Conservation (phyloP, 352 stramenopile genomes). For the Phytophthora idaei region DNA sequence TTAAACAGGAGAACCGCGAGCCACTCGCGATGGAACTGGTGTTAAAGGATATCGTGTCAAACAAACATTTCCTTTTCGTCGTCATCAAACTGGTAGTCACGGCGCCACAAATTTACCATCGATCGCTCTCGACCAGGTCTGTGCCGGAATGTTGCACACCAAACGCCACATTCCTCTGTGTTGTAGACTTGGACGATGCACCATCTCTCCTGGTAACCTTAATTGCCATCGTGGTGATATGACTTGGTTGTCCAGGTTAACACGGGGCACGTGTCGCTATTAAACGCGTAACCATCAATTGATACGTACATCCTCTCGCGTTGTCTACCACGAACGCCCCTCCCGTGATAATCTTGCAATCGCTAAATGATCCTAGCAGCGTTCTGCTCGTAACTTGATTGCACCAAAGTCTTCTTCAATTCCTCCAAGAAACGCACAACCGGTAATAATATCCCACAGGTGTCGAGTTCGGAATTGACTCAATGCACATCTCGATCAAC, state of each 20-base stretch:
- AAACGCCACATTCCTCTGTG: not conserved
- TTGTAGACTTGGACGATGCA: not conserved
- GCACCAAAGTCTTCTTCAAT: not conserved
- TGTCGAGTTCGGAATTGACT: not conserved
- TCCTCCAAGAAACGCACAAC: not conserved
- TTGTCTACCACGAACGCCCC: not conserved
- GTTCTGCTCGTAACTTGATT: not conserved
- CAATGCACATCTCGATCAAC: not conserved
- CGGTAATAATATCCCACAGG: not conserved
- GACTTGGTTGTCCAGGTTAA: not conserved
- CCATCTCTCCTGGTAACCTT: not conserved
- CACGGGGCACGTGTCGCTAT: not conserved
- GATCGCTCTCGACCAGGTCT: not conserved
- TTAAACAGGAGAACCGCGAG: too few species aligned
- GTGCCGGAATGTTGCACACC: not conserved
- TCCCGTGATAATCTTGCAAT: not conserved
- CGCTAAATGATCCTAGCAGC: not conserved
- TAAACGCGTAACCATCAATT: not conserved
- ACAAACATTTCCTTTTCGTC: constrained; percentile 1
- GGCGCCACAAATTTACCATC: not conserved
- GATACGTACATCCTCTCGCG: not conserved
- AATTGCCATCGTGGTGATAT: not conserved
- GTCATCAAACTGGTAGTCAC: not conserved
- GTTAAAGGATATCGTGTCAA: too few species aligned
- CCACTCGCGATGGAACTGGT: too few species aligned